A percentile compares a stretch with the other conserved stretches of the same genome.
Evolutionary conservation across 2,329 filamentous ascomycete genomes (phyloP).

Genomic region (Nakataea oryzae): DNA sequence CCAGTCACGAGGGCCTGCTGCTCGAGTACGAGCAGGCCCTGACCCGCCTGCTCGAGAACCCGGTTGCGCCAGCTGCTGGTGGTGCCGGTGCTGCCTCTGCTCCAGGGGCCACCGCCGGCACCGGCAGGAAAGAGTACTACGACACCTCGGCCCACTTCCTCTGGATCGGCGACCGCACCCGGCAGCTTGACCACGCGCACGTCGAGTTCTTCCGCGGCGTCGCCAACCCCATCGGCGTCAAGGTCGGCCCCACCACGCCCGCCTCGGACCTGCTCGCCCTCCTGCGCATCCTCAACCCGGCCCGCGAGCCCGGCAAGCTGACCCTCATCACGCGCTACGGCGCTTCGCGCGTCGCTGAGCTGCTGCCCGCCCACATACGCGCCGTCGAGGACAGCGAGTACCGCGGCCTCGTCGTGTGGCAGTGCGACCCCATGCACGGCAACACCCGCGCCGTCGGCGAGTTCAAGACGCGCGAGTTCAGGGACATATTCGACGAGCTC

Average conservation of each 20-base stretch:
- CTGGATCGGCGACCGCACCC: slow-evolving; percentile 95
- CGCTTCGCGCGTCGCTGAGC: slow-evolving; percentile 59
- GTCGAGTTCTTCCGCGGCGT: slow-evolving; percentile 97
- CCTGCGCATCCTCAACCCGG: slow-evolving; percentile 77
- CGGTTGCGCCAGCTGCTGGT: slow-evolving; percentile 26
- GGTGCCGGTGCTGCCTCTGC: slow-evolving; percentile 15
- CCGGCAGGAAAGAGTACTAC: slow-evolving; percentile 59
- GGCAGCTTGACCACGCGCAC: slow-evolving; percentile 86
- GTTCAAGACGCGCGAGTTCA: slow-evolving; percentile 88
- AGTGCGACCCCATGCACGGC: slow-evolving; percentile 98
- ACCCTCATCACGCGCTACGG: slow-evolving; percentile 96
- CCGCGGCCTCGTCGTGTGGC: slow-evolving; percentile 71
- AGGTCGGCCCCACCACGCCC: slow-evolving; percentile 82
- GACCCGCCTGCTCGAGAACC: slow-evolving; percentile 58
- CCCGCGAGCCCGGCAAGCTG: slow-evolving; percentile 76
- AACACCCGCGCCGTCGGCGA: slow-evolving; percentile 58
- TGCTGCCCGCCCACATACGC: slow-evolving; percentile 78
- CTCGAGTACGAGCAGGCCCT: slow-evolving; percentile 90
- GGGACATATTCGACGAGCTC: slow-evolving; percentile 80
- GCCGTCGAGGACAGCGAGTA: slow-evolving; percentile 75
- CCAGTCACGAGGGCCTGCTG: slow-evolving; percentile 86
- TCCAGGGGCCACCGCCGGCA: slow-evolving; percentile 10
- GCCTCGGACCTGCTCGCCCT: slow-evolving; percentile 65
- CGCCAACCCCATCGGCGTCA: slow-evolving; percentile 91
- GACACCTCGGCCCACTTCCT: slow-evolving; percentile 94